phyloP scores from a whole-genome alignment of 2,329 filamentous ascomycete genomes.

The Fusarium palustre region DNA sequence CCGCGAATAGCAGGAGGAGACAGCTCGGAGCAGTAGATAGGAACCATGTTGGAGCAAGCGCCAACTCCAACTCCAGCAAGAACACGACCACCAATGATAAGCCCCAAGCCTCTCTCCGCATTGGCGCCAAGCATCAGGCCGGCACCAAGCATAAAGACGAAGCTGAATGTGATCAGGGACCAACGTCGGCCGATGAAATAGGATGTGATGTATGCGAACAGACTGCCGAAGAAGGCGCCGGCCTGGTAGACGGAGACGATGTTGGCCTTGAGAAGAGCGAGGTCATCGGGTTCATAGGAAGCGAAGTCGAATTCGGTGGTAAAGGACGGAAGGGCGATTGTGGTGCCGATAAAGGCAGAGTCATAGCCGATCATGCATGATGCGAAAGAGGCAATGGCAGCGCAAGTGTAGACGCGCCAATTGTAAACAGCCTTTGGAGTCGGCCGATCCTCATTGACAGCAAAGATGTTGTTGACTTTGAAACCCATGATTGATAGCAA shows the following conservation, averaged over 20 bases:
- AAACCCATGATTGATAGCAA: constrained; percentile 1
- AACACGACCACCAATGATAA: constrained; percentile 71
- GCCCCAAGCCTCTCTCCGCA: constrained; percentile 69
- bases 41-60: constrained; percentile 70
- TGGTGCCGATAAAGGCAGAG: constrained; percentile 83
- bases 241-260: constrained; percentile 87
- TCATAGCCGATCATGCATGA: constrained; percentile 72
- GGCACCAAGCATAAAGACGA: constrained; percentile 76
- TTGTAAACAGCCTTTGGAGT: constrained; percentile 69
- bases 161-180: constrained; percentile 69
- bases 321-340: constrained; percentile 77
- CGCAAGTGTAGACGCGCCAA: constrained; percentile 68
- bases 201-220: constrained; percentile 73
- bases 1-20: constrained; percentile 73
- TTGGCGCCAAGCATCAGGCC: constrained; percentile 78
- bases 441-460: constrained; percentile 66
- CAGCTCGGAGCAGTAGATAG: constrained; percentile 71
- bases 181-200: constrained; percentile 75
- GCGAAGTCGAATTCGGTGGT: constrained; percentile 74
- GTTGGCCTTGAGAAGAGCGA: constrained; percentile 75
- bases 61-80: constrained; percentile 73
- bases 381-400: constrained; percentile 66
- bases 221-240: constrained; percentile 84
- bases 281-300: constrained; percentile 57
- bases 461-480: constrained; percentile 58